phyloP scores from a whole-genome alignment of 1,284 basidiomycete species.

The Jaminaea rosea region DNA sequence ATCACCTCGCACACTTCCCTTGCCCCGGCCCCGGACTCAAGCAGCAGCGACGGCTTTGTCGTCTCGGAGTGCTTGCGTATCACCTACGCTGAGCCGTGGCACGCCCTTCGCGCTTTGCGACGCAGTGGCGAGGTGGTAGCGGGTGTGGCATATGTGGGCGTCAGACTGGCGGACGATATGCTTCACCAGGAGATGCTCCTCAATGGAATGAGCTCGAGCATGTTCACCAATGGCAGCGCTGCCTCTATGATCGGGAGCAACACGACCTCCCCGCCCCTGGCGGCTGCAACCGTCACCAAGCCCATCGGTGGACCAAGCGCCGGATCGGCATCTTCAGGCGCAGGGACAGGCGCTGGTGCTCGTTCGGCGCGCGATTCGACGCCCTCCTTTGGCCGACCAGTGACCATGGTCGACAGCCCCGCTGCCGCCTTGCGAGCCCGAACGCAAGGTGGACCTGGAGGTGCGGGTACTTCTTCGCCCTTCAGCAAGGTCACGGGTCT shows the following conservation, averaged over 20 bases:
- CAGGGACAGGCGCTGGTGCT: background rate
- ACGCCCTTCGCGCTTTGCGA: conserved; percentile 1
- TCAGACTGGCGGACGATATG: background rate
- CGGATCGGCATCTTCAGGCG: background rate
- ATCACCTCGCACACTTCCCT: background rate
- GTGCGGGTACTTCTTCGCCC: background rate
- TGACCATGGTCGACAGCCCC: conserved; percentile 3
- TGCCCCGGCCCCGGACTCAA: background rate
- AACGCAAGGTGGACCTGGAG: background rate
- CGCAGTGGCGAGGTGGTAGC: conserved; percentile 4
- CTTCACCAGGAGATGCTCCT: conserved; percentile 1
- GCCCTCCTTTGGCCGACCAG: conserved; percentile 2
- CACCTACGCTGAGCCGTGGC: background rate
- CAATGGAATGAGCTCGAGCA: conserved; percentile 1
- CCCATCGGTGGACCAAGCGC: too few species aligned
- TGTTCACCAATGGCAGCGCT: background rate
- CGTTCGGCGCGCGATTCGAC: background rate
- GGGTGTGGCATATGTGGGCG: conserved; percentile 3
- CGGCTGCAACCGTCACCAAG: background rate
- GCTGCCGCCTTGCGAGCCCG: background rate
- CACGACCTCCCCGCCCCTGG: background rate
- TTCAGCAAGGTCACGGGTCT: background rate
- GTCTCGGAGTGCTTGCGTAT: conserved; percentile 1
- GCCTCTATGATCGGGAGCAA: background rate
- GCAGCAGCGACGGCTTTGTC: background rate